Conservation (phyloP, 768 basidiomycete genomes). For the Polyporus arcularius region DNA sequence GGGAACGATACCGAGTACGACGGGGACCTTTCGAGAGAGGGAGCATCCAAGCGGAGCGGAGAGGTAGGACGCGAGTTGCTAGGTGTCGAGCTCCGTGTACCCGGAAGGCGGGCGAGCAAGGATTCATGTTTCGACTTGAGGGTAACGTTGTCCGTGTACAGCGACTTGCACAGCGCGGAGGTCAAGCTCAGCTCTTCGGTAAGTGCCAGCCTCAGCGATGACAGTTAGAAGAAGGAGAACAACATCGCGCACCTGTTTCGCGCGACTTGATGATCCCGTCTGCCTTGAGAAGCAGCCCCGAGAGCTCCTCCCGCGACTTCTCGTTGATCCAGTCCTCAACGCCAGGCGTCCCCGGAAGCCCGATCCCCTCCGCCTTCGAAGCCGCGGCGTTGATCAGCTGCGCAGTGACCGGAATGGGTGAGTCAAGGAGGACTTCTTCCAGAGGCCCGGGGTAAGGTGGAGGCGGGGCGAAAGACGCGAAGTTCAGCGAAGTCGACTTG, state of each 20-base stretch:
- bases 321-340: conserved; percentile 57
- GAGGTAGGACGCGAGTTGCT: conserved; percentile 26
- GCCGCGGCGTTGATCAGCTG: conserved; percentile 29
- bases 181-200: conserved; percentile 63
- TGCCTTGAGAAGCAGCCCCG: conserved; percentile 68
- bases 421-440: conserved; percentile 36
- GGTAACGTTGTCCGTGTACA: conserved; percentile 68
- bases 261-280: conserved; percentile 75
- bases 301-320: conserved; percentile 72
- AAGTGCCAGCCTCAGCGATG: too few relatives aligned
- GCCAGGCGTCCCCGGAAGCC: conserved; percentile 17
- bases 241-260: conserved; percentile 60
- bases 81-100: conserved; percentile 24
- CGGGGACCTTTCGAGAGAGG: conserved; percentile 5
- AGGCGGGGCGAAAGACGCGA: conserved; percentile 41
- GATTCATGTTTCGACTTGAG: conserved; percentile 75
- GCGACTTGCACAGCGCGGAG: conserved; percentile 64
- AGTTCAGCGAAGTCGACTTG: conserved; percentile 41
- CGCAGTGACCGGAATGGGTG: conserved; percentile 40
- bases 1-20: conserved; percentile 14
- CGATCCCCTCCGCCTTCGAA: conserved; percentile 24
- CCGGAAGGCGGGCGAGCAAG: conserved; percentile 61
- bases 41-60: conserved; percentile 11
- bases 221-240: background rate
- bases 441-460: conserved; percentile 56